Evolutionary conservation across 208 protist species (phyloP).

Genomic region (Trypanosoma theileri): DNA sequence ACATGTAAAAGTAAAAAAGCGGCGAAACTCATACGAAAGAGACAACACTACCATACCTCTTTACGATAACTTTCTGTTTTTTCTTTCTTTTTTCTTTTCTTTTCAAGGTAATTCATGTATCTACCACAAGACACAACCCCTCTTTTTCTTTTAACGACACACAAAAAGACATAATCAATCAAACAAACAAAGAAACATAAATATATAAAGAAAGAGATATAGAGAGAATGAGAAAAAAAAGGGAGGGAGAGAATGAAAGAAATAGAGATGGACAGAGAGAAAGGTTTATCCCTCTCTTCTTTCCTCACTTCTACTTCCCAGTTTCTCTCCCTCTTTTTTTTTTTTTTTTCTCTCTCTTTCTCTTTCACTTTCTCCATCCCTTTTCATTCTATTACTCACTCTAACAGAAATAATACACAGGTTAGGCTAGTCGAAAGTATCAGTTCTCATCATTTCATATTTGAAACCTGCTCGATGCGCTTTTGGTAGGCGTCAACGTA

Average conservation of each 20-base stretch:
- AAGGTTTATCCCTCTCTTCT: not conserved
- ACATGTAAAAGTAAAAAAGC: not conserved
- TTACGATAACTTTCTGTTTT: too few species aligned
- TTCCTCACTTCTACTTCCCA: not conserved
- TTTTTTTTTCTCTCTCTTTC: not conserved
- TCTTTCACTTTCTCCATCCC: not conserved
- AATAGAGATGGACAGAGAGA: not conserved
- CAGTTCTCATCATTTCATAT: constrained; percentile 20
- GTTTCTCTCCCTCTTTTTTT: not conserved
- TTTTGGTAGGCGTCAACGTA: constrained; percentile 78
- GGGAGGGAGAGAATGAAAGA: not conserved
- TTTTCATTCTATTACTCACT: not conserved
- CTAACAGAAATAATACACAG: not conserved
- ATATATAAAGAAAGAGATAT: not conserved
- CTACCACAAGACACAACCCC: too few species aligned
- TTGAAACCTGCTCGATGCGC: constrained; percentile 39
- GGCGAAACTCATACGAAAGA: too few species aligned
- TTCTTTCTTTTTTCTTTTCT: too few species aligned
- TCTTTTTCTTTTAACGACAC: too few species aligned
- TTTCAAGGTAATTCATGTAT: too few species aligned
- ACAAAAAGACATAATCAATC: not conserved
- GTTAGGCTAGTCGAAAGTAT: not conserved
- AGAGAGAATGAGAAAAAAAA: not conserved
- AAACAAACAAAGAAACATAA: constrained; percentile 1
- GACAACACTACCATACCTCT: too few species aligned